These are phyloP conservation scores for Linnemannia exigua DNA, from an alignment of 192 early-diverging fungal genomes.

Conservation along the genomic window DNA sequence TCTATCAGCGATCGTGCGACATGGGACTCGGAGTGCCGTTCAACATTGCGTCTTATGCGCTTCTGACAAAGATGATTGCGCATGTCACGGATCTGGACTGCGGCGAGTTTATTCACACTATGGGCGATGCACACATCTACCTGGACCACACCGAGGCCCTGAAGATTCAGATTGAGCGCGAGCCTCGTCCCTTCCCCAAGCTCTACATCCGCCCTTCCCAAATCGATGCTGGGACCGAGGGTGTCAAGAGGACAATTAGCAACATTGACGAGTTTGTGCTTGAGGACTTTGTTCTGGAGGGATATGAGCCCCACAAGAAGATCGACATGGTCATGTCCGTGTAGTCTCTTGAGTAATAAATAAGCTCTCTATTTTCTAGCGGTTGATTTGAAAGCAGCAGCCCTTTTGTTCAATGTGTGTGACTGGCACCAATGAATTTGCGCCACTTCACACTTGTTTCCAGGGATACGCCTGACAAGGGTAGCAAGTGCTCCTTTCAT, in stretches of 20 bases:
- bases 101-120: slow-evolving; percentile 90
- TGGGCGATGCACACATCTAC: slow-evolving; percentile 98
- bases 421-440: slow-evolving; percentile 11
- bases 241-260: slow-evolving; percentile 53
- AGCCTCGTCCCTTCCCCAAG: slow-evolving; percentile 87
- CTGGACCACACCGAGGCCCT: slow-evolving; percentile 91
- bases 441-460: slow-evolving; percentile 1
- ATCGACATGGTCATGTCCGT: slow-evolving; percentile 98
- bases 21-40: slow-evolving; percentile 98
- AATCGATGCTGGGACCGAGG: background rate
- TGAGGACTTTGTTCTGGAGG: slow-evolving; percentile 85
- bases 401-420: background rate
- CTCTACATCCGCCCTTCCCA: slow-evolving; percentile 66
- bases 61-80: slow-evolving; percentile 92
- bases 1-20: slow-evolving; percentile 97
- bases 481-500: background rate
- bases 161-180: slow-evolving; percentile 80
- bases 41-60: slow-evolving; percentile 97
- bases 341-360: slow-evolving; percentile 36
- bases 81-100: slow-evolving; percentile 87
- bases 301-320: slow-evolving; percentile 89
- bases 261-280: slow-evolving; percentile 81
- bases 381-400: background rate
- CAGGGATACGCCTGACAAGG: no score
- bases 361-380: no score